Conservation (phyloP, 2,329 filamentous ascomycete species). For the Aspergillus brasiliensis region DNA sequence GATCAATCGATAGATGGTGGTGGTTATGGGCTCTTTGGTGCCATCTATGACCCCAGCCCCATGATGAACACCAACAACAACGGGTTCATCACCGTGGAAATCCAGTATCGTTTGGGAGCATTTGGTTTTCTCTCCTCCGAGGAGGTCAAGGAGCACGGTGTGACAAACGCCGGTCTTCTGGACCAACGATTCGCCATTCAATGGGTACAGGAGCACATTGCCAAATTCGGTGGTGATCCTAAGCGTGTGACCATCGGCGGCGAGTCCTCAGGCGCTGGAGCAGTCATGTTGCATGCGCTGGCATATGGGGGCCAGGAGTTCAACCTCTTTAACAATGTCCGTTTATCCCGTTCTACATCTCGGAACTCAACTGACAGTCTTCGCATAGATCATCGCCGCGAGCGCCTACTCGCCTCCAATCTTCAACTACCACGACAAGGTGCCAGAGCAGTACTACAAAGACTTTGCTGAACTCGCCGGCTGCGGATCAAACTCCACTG, state of each 20-base stretch:
- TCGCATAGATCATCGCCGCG: conserved; percentile 35
- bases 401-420: conserved; percentile 59
- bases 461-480: conserved; percentile 47
- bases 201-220: conserved; percentile 14
- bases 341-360: neutral
- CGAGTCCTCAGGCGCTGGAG: conserved; percentile 11
- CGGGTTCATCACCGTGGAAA: conserved; percentile 51
- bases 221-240: conserved; percentile 11
- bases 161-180: conserved; percentile 9
- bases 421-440: conserved; percentile 52
- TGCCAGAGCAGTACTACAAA: conserved; percentile 51
- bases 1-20: conserved; percentile 24
- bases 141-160: conserved; percentile 44
- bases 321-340: conserved; percentile 26
- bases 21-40: conserved; percentile 44
- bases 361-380: conserved; percentile 11
- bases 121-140: conserved; percentile 47
- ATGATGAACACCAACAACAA: conserved; percentile 53
- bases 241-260: conserved; percentile 9
- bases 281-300: conserved; percentile 14
- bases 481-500: conserved; percentile 29
- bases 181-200: conserved; percentile 16
- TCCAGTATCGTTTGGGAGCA: conserved; percentile 49
- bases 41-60: conserved; percentile 39
- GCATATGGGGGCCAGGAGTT: conserved; percentile 14